phyloP scores from a whole-genome alignment of 139 green algal species.

The Astrephomene gubernaculifera region DNA sequence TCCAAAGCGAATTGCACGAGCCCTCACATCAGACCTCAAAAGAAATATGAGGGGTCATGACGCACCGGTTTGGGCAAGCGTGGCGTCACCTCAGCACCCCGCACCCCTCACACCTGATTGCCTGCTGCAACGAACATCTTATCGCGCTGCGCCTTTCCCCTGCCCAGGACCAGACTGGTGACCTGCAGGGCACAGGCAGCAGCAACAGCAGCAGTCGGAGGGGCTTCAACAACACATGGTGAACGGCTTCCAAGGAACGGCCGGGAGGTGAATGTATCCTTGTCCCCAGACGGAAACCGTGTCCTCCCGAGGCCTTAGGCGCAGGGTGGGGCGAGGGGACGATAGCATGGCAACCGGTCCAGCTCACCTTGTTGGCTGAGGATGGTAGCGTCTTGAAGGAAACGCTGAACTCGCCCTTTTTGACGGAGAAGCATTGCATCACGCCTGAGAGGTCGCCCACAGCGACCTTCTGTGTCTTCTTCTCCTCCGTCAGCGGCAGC shows the following conservation, averaged over 20 bases:
- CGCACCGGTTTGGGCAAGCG: no score
- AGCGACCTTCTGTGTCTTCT: conserved; percentile 80
- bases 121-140: conserved; percentile 74
- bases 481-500: conserved; percentile 65
- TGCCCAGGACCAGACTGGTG: conserved; percentile 64
- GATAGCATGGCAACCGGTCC: not conserved
- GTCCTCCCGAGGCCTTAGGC: no score
- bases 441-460: conserved; percentile 74
- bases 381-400: conserved; percentile 76
- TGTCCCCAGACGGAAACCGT: no score
- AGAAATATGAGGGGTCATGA: no score
- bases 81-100: no score
- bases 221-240: no score
- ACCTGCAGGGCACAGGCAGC: conserved; percentile 59
- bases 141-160: conserved; percentile 62
- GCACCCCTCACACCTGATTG: conserved; percentile 56
- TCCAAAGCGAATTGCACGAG: no score
- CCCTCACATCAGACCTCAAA: no score
- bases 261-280: no score
- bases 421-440: conserved; percentile 73
- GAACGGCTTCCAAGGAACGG: no score
- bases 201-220: no score
- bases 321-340: no score
- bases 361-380: conserved; percentile 44
- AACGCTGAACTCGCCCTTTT: conserved; percentile 64